Percentiles rank a stretch among this genome's conserved stretches.
Evolutionary conservation across 208 protist species (phyloP).

Genomic region (Leishmania lainsoni): DNA sequence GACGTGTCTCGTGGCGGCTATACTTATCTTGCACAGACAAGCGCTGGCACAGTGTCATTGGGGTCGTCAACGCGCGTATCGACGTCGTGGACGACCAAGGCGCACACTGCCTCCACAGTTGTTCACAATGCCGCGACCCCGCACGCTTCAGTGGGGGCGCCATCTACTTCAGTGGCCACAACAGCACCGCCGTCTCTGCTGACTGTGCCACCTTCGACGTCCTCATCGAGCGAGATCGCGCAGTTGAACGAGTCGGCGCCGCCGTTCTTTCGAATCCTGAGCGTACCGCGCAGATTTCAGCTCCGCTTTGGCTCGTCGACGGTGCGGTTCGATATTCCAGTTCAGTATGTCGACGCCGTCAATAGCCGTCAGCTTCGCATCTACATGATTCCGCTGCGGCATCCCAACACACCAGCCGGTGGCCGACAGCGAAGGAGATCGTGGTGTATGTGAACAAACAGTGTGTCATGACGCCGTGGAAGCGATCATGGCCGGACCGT

Average conservation of each 20-base stretch:
- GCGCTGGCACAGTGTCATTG: background rate
- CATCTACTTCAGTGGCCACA: background rate
- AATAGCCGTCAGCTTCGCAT: constrained; percentile 63
- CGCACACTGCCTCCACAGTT: background rate
- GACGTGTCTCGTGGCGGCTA: background rate
- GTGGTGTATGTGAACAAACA: constrained; percentile 79
- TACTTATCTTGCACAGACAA: background rate
- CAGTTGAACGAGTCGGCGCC: constrained; percentile 55
- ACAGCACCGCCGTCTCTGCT: background rate
- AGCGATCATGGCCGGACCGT: constrained; percentile 77
- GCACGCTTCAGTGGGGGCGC: background rate
- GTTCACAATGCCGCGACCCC: constrained; percentile 11
- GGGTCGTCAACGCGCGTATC: background rate
- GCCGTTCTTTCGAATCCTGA: constrained; percentile 67
- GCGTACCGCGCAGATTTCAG: constrained; percentile 53
- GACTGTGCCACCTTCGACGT: background rate
- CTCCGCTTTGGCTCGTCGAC: constrained; percentile 69
- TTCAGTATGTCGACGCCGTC: constrained; percentile 59
- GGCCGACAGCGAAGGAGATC: constrained; percentile 77
- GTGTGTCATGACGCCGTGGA: constrained; percentile 67
- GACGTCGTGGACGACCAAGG: constrained; percentile 6
- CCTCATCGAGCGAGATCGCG: constrained; percentile 33
- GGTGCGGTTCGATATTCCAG: constrained; percentile 68
- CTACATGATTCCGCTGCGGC: constrained; percentile 57
- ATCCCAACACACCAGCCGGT: constrained; percentile 62